These are phyloP conservation scores for Leccinum variabile DNA, from an alignment of 1,284 basidiomycete genomes.

Conservation along the genomic window DNA sequence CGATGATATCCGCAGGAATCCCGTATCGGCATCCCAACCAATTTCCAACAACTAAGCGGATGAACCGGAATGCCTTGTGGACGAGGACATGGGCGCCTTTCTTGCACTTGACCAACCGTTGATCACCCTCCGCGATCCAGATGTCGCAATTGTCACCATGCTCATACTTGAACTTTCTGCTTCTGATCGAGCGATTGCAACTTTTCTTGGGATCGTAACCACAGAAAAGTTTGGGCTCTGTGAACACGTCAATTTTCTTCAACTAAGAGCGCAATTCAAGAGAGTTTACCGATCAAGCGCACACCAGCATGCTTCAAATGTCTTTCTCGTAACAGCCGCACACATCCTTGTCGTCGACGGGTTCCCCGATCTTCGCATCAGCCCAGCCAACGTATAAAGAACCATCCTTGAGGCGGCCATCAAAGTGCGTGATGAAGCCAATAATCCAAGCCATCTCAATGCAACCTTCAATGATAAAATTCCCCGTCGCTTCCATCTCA, in stretches of 20 bases:
- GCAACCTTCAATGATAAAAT: constrained; percentile 94
- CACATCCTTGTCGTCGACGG: constrained; percentile 98
- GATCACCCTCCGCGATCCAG: constrained; percentile 87
- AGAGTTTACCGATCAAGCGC: constrained; percentile 80
- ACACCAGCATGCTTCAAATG: constrained; percentile 89
- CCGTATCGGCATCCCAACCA: constrained; percentile 96
- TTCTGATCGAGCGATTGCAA: constrained; percentile 90
- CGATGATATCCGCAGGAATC: constrained; percentile 96
- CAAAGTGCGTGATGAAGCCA: constrained; percentile 98
- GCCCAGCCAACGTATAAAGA: constrained; percentile 97
- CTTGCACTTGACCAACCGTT: constrained; percentile 98
- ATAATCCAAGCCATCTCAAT: constrained; percentile 99
- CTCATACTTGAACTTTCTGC: constrained; percentile 94
- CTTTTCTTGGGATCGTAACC: constrained; percentile 97
- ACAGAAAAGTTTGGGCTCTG: constrained; percentile 95
- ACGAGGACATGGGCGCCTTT: constrained; percentile 93
- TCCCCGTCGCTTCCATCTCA: constrained; percentile 43
- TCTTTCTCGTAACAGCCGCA: constrained; percentile 94
- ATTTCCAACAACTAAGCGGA: constrained; percentile 91
- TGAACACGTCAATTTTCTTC: constrained; percentile 11
- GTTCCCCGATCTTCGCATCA: constrained; percentile 90
- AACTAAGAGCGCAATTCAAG: neutral
- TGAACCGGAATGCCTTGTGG: constrained; percentile 95
- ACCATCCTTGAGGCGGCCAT: constrained; percentile 92
- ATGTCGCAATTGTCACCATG: constrained; percentile 97